Percentiles rank a stretch among this genome's conserved stretches.
Evolutionary conservation across 2,329 filamentous ascomycete species (phyloP).

Genomic region (Alternaria dauci): DNA sequence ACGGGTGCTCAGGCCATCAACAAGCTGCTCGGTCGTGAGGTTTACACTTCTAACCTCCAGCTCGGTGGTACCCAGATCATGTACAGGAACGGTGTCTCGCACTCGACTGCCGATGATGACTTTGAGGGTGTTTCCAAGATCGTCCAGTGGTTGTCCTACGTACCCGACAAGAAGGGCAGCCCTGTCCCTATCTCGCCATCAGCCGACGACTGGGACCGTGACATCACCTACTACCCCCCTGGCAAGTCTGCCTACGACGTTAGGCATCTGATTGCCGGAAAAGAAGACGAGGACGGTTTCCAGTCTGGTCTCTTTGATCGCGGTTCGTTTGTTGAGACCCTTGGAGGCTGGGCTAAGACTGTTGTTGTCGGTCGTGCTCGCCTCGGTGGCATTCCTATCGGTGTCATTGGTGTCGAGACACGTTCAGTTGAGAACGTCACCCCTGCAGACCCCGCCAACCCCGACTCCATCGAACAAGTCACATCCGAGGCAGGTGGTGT

Average conservation of each 20-base stretch:
- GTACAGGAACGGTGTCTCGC: conserved; percentile 99
- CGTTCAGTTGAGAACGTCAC: conserved; percentile 96
- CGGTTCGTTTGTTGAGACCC: conserved; percentile 94
- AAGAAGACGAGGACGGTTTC: conserved; percentile 85
- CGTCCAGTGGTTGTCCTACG: conserved; percentile 96
- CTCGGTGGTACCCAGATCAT: conserved; percentile 99
- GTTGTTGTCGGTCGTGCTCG: conserved; percentile 96
- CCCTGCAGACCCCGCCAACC: conserved; percentile 95
- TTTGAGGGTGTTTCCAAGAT: conserved; percentile 98
- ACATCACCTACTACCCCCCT: conserved; percentile 81
- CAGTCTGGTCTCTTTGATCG: conserved; percentile 93
- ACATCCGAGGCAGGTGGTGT: conserved; percentile 96
- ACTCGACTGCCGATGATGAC: conserved; percentile 97
- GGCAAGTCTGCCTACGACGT: conserved; percentile 91
- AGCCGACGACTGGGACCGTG: conserved; percentile 89
- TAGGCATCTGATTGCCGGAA: conserved; percentile 89
- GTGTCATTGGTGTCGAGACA: conserved; percentile 97
- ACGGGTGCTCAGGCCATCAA: conserved; percentile 97
- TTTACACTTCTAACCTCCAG: conserved; percentile 98
- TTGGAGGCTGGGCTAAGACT: conserved; percentile 95
- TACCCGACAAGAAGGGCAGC: conserved; percentile 92
- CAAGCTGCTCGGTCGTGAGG: conserved; percentile 96
- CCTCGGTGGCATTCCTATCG: conserved; percentile 95
- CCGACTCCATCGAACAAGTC: conserved; percentile 96
- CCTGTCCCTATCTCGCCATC: conserved; percentile 92